Evolutionary conservation across 2,329 filamentous ascomycete species (phyloP).

Genomic region (Rhinocladiella similis): DNA sequence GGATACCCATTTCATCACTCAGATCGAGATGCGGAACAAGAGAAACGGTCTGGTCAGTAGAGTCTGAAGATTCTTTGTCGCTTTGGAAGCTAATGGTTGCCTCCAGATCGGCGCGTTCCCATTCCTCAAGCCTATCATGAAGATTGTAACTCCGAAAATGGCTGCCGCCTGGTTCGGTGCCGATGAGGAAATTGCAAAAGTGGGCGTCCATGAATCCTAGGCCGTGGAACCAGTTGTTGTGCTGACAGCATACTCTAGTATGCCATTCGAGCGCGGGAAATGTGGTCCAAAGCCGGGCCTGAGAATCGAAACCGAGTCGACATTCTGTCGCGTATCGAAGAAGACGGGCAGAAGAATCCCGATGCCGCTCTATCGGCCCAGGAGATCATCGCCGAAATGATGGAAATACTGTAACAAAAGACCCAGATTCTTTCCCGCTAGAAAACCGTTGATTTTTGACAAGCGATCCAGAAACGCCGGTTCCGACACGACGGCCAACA

Average conservation of each 20-base stretch:
- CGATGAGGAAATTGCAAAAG: constrained; percentile 8
- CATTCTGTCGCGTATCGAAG: constrained; percentile 5
- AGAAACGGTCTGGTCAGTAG: constrained; percentile 3
- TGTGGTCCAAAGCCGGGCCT: neutral
- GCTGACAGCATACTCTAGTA: neutral
- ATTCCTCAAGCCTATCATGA: neutral
- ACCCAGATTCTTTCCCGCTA: neutral
- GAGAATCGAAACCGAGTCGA: constrained; percentile 2
- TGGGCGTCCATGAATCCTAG: neutral
- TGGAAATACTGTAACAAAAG: constrained; percentile 7
- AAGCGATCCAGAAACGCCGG: constrained; percentile 39
- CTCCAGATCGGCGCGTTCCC: constrained; percentile 5
- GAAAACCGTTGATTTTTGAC: neutral
- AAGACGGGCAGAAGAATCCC: constrained; percentile 1
- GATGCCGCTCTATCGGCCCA: neutral
- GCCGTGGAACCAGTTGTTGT: no score
- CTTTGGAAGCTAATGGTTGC: neutral
- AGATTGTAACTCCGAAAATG: neutral
- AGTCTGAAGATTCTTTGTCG: neutral
- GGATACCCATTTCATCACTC: constrained; percentile 2
- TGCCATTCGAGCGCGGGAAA: constrained; percentile 3
- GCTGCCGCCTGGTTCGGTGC: constrained; percentile 2
- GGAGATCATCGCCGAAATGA: constrained; percentile 9
- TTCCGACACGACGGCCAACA: constrained; percentile 53
- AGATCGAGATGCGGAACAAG: constrained; percentile 4